Evolutionary conservation across 371 early-diverging fungal genomes (phyloP), one percentile per base, ranked within the genome.

Genomic region (Mortierella sp.): DNA sequence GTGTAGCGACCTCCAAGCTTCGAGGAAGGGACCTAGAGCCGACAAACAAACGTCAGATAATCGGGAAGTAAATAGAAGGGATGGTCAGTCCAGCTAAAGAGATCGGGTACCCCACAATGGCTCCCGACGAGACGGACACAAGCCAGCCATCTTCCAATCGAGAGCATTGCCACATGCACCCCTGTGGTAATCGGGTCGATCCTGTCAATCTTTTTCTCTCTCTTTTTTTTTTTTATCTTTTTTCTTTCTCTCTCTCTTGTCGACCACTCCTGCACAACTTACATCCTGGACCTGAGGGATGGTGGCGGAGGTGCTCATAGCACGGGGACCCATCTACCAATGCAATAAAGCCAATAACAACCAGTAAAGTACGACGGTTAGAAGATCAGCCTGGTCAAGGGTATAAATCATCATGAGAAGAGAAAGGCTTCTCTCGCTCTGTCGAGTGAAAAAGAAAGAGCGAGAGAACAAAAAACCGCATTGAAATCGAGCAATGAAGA

Each of bases 1-100:
- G 95, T 98, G 88, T 95, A 92, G 52, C 88, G 90, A 58, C 98
- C 98, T 56, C 94, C 95, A 84, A 94, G 93, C 84, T 89, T 89
- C 72, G 85, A 88, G 57, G 18, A 51, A 43, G 69, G 79, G 45
- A 65, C 52, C 79, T 77, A 52, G 58, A 18, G 9, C 43, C 37
- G 37, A 37, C 37, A 37, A 37, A n/a, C 19, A 62, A 46, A 45
- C 19, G 47, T 7, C 29, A 60, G 16, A 16, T 9, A 46, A 46
- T 16, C 9, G 50, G 50, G 14, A 50, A 21, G 14, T 6, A n/a
- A 30, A 57, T 12, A 28, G 1, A 29, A 30, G 57, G 29, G 18
- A 57, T 26, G 7, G 16, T 29, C 37, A 37, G 37, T 37, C 37
- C 5, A 37, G 37, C 37, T 37, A 3, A 37, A 37, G 37, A 37